A percentile compares a stretch with the other conserved stretches of the same genome.
phyloP scores from a whole-genome alignment of 306 rosid species.

The Abrus pulchellus region DNA sequence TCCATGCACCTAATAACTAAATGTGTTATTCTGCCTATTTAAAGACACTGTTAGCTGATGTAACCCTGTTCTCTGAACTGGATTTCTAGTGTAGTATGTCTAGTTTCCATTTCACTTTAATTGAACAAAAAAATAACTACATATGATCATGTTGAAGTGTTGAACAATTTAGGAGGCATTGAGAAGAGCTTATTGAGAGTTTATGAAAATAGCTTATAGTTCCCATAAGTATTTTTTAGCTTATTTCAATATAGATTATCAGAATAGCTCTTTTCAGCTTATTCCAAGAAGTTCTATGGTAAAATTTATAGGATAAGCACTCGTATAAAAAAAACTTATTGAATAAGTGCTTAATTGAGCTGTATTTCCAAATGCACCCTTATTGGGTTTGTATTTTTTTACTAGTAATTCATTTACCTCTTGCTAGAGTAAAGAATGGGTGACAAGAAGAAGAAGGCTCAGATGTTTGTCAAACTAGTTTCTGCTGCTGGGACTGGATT shows the following conservation, averaged over 20 bases:
- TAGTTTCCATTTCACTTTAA: not conserved
- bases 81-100: not conserved
- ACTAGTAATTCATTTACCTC: not conserved
- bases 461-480: slow-evolving; percentile 80
- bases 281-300: no score
- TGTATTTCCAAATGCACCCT: no score
- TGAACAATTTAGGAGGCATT: no score
- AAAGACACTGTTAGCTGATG: not conserved
- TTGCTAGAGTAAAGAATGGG: slow-evolving; percentile 70
- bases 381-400: not conserved
- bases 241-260: no score
- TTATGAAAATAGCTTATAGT: no score
- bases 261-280: no score
- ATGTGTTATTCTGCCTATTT: not conserved
- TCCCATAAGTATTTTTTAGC: no score
- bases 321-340: no score
- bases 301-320: no score
- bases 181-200: no score
- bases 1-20: not conserved
- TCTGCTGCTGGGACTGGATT: slow-evolving; percentile 97
- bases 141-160: not conserved
- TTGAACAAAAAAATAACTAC: not conserved
- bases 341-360: no score
- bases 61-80: slow-evolving; percentile 2
- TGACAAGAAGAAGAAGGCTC: slow-evolving; percentile 89